phyloP scores from a whole-genome alignment of 2,329 filamentous ascomycete species.

The Verticillium isaacii region DNA sequence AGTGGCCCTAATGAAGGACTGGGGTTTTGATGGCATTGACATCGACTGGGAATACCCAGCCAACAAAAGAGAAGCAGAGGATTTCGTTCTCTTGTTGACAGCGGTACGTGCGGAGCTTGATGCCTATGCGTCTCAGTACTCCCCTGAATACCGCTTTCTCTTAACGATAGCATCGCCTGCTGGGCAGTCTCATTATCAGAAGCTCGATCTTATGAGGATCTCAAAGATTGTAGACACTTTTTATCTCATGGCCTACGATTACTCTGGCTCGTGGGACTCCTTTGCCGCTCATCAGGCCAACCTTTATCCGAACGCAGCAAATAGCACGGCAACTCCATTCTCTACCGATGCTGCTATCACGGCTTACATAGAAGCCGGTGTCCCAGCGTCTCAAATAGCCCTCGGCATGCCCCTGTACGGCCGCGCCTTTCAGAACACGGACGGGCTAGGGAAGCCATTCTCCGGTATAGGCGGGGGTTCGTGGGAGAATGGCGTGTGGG shows the following conservation, averaged over 20 bases:
- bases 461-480: conserved; percentile 70
- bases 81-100: conserved; percentile 54
- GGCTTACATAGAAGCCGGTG: conserved; percentile 63
- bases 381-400: conserved; percentile 69
- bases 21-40: conserved; percentile 70
- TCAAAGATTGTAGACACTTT: conserved; percentile 46
- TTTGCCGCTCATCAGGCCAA: conserved; percentile 76
- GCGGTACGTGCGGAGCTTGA: conserved; percentile 56
- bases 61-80: conserved; percentile 41
- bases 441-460: conserved; percentile 66
- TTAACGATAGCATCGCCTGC: conserved; percentile 62
- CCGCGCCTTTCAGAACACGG: conserved; percentile 74
- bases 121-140: conserved; percentile 42
- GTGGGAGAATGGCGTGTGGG: conserved; percentile 82
- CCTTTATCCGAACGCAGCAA: conserved; percentile 53
- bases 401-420: conserved; percentile 92
- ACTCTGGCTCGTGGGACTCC: conserved; percentile 74
- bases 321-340: conserved; percentile 69
- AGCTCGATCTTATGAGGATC: conserved; percentile 46
- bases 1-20: conserved; percentile 70
- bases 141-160: conserved; percentile 50
- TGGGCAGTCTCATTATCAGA: conserved; percentile 56
- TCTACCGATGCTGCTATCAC: conserved; percentile 67
- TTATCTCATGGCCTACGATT: conserved; percentile 86
- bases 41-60: conserved; percentile 64